phyloP scores from a whole-genome alignment of 768 basidiomycete genomes.

The Crepidotus variabilis region DNA sequence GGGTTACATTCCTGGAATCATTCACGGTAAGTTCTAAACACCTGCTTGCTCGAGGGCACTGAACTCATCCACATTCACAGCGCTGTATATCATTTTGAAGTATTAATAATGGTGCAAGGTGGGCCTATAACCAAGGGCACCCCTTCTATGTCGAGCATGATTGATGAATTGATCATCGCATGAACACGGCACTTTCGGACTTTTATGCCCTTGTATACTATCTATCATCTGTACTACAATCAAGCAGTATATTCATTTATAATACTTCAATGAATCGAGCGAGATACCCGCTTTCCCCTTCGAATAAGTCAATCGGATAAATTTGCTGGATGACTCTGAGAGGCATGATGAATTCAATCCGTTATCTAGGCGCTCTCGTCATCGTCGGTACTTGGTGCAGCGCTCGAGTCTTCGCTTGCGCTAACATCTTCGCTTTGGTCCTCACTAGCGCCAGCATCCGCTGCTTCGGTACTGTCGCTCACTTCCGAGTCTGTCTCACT shows the following conservation, averaged over 20 bases:
- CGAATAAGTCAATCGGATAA: slow-evolving; percentile 3
- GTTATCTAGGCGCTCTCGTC: slow-evolving; percentile 22
- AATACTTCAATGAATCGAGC: no score
- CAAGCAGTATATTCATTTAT: neutral
- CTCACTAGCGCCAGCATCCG: slow-evolving; percentile 11
- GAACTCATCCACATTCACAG: slow-evolving; percentile 31
- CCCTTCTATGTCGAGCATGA: neutral
- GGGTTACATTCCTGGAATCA: slow-evolving; percentile 79
- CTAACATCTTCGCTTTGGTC: slow-evolving; percentile 7
- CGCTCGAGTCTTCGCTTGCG: slow-evolving; percentile 16
- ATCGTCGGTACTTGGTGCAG: slow-evolving; percentile 14
- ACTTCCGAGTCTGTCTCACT: slow-evolving; percentile 10
- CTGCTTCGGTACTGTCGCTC: slow-evolving; percentile 12
- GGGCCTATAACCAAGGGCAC: neutral
- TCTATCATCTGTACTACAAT: neutral
- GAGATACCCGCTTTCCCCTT: no score
- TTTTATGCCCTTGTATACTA: neutral
- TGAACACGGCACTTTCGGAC: neutral
- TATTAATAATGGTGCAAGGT: slow-evolving; percentile 36
- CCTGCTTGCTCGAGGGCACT: neutral
- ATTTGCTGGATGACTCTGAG: no score
- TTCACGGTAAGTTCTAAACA: slow-evolving; percentile 47
- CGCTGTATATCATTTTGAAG: slow-evolving; percentile 80
- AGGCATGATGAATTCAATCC: no score
- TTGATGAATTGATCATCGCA: no score